Percentiles rank a stretch among this genome's conserved stretches.
These are phyloP conservation scores for Penicillium sp. DNA, from an alignment of 2,329 filamentous ascomycete genomes.

Conservation along the genomic window DNA sequence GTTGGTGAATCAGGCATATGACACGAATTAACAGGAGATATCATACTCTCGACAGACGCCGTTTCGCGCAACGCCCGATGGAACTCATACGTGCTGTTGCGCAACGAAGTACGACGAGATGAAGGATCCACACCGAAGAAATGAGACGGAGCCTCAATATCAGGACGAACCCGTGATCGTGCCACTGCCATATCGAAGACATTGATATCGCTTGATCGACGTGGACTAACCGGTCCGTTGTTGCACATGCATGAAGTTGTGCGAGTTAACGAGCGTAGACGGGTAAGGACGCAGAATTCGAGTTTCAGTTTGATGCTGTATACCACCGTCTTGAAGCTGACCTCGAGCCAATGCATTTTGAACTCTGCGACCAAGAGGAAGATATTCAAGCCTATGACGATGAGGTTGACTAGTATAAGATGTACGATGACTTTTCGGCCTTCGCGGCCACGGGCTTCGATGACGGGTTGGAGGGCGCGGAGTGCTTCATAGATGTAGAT, in stretches of 20 bases:
- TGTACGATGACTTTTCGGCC: slow-evolving; percentile 44
- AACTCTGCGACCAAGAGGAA: slow-evolving; percentile 36
- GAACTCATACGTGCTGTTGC: slow-evolving; percentile 13
- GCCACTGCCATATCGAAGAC: slow-evolving; percentile 13
- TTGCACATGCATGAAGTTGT: slow-evolving; percentile 14
- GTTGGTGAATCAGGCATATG: background rate
- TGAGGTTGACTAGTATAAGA: slow-evolving; percentile 45
- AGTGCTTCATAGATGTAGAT: slow-evolving; percentile 54
- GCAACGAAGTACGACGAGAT: background rate
- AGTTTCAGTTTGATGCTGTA: slow-evolving; percentile 49
- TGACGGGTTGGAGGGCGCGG: slow-evolving; percentile 37
- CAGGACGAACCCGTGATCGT: background rate
- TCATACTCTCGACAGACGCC: slow-evolving; percentile 4
- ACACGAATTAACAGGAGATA: background rate
- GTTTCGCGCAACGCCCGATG: slow-evolving; percentile 18
- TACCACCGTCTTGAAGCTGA: slow-evolving; percentile 38
- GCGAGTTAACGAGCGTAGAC: slow-evolving; percentile 34
- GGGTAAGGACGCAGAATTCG: slow-evolving; percentile 44
- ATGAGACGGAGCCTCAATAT: slow-evolving; percentile 1
- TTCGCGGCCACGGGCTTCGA: slow-evolving; percentile 40
- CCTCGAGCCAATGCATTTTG: slow-evolving; percentile 36
- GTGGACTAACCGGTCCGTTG: background rate
- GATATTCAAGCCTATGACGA: slow-evolving; percentile 42
- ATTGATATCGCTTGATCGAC: slow-evolving; percentile 13
- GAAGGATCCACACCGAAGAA: background rate